These are phyloP conservation scores for Pseudonectria foliicola DNA, from an alignment of 2,329 filamentous ascomycete genomes.

Conservation along the genomic window DNA sequence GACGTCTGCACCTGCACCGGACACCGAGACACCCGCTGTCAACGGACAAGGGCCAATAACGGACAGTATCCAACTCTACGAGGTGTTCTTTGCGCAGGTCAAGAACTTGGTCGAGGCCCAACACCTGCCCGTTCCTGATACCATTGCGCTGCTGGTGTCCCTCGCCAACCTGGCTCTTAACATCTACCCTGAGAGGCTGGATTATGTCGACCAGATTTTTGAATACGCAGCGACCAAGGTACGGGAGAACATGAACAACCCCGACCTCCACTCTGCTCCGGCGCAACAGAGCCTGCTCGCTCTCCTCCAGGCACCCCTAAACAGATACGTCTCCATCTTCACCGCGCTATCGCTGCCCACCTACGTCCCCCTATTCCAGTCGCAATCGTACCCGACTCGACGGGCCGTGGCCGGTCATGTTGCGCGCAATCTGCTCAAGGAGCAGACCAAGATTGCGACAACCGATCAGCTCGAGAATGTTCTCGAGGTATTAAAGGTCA, in stretches of 20 bases:
- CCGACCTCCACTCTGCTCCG: constrained; percentile 83
- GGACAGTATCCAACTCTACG: constrained; percentile 80
- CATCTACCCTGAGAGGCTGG: constrained; percentile 85
- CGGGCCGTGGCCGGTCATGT: constrained; percentile 88
- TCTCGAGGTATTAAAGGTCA: constrained; percentile 77
- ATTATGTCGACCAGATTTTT: constrained; percentile 93
- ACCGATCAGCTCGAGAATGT: constrained; percentile 79
- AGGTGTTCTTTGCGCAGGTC: constrained; percentile 96
- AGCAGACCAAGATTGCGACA: constrained; percentile 72
- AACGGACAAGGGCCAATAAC: constrained; percentile 39
- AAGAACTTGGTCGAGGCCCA: constrained; percentile 88
- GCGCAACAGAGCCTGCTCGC: constrained; percentile 85
- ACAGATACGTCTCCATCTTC: constrained; percentile 87
- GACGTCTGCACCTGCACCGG: constrained; percentile 31
- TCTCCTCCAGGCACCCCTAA: constrained; percentile 83
- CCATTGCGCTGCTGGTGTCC: constrained; percentile 88
- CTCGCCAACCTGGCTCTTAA: constrained; percentile 89
- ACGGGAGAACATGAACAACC: constrained; percentile 81
- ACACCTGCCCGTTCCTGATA: constrained; percentile 87
- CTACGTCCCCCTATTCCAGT: constrained; percentile 82
- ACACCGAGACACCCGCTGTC: constrained; percentile 40
- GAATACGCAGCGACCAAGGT: constrained; percentile 84
- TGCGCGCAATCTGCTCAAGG: constrained; percentile 71
- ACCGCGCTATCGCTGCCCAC: constrained; percentile 91
- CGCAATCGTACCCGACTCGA: constrained; percentile 87